Evolutionary conservation across 257 asterid species (phyloP).

Genomic region (Solanum ahanhuiri): DNA sequence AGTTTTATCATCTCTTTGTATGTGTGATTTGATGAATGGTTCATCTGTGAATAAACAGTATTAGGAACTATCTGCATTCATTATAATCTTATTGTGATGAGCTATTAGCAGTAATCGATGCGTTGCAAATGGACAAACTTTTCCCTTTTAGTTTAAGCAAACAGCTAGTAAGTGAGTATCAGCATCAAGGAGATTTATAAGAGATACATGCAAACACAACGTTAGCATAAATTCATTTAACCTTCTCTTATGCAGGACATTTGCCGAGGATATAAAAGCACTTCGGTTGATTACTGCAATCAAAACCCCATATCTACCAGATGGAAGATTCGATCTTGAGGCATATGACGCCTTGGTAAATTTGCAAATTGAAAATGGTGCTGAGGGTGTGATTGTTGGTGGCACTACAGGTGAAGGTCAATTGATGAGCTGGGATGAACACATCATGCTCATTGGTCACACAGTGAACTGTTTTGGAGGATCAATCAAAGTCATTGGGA

Average conservation of each 20-base stretch:
- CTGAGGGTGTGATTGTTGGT: conserved; percentile 74
- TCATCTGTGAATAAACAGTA: not conserved
- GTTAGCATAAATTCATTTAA: not conserved
- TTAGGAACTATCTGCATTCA: not conserved
- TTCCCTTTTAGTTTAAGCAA: not conserved
- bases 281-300: conserved; percentile 72
- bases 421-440: conserved; percentile 90
- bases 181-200: not conserved
- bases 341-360: conserved; percentile 66
- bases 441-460: conserved; percentile 86
- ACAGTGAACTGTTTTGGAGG: conserved; percentile 82
- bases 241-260: conserved; percentile 43
- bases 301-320: conserved; percentile 80
- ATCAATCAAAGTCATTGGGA: conserved; percentile 74
- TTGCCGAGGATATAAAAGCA: conserved; percentile 59
- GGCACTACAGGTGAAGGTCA: conserved; percentile 94
- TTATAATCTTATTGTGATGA: not conserved
- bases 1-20: not conserved
- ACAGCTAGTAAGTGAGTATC: not conserved
- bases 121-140: not conserved
- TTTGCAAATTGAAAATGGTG: conserved; percentile 71
- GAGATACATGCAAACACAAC: not conserved
- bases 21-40: not conserved
- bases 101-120: not conserved
- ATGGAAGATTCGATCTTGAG: conserved; percentile 82